Base-by-base conservation (phyloP, 192 early-diverging fungal species). In the Backusella psychrophila region DNA sequence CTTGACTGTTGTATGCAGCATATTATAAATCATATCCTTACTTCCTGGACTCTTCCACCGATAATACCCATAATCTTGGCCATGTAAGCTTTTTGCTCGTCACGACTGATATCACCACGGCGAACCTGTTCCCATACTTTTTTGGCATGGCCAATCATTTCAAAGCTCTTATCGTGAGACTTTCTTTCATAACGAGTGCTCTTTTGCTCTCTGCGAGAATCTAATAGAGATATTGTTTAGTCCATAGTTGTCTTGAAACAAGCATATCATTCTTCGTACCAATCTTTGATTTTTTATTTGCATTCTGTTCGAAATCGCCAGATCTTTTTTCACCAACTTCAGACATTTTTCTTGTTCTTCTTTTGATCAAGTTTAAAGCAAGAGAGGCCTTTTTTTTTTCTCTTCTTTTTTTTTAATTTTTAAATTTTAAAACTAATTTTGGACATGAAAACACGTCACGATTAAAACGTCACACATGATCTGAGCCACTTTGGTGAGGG, bases 71-170 rank as follows among this genome's bases (percentile, higher is more conserved):
- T 95, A 82, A 98, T 92, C 56, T 91, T 81, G 17, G 83, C 84
- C 93, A 98, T 94, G 35, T 91, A 82, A 38, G 71, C 46, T 35
- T 82, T 76, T 36, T 94, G 87, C 76, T 91, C 90, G 38, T 86
- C 87, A 21, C 81, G 82, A n/a, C 85, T 86, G 8, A 94, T 75
- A 65, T 92, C 88, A 80, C 92, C 89, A 68, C 88, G 89, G 65
- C 96, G 88, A 65, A 98, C 85, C 69, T 86, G 78, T 78, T 98
- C 96, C 96, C 96, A 98, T 44, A 94, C 80, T 72, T 87, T 90
- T 81, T 96, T 95, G 23, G 91, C 91, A 31, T 87, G 81, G 35
- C 83, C 53, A 71, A 96, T 93, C 46, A 96, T 82, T 73, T 90
- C 88, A n/a, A 88, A 89, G 36, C 89, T 86, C 6, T 93, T 91